phyloP scores from a whole-genome alignment of 2,329 filamentous ascomycete genomes.

The Sporothrix mexicana region DNA sequence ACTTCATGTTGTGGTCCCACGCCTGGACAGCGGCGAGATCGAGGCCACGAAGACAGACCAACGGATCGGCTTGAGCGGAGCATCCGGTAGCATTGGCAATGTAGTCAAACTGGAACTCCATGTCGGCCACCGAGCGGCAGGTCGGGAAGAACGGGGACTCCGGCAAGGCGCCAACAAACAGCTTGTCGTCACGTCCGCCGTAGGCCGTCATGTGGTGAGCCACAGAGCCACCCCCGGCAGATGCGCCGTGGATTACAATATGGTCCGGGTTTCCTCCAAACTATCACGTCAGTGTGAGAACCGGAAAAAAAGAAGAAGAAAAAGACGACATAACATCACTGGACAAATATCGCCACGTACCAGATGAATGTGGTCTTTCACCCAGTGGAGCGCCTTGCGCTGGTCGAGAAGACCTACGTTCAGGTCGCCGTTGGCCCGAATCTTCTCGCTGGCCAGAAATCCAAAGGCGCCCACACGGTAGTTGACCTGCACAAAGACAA shows the following conservation, averaged over 20 bases:
- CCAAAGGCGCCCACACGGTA: conserved; percentile 67
- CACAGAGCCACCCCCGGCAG: conserved; percentile 32
- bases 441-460: conserved; percentile 62
- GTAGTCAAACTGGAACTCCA: conserved; percentile 40
- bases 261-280: conserved; percentile 40
- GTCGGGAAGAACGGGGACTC: conserved; percentile 57
- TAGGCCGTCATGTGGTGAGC: conserved; percentile 46
- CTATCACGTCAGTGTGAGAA: too few relatives aligned
- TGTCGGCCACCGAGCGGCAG: conserved; percentile 51
- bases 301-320: too few relatives aligned
- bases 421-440: conserved; percentile 59
- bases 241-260: conserved; percentile 33
- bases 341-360: too few relatives aligned
- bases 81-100: conserved; percentile 46
- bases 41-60: conserved; percentile 52
- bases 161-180: conserved; percentile 57
- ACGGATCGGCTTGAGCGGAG: conserved; percentile 31
- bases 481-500: conserved; percentile 64
- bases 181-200: conserved; percentile 52
- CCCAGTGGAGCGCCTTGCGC: conserved; percentile 62
- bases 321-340: too few relatives aligned
- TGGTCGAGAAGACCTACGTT: conserved; percentile 69
- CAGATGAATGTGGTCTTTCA: conserved; percentile 60
- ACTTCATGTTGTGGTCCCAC: conserved; percentile 50
- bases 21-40: conserved; percentile 50